These are phyloP conservation scores for Pseudozyma flocculosa DNA, from an alignment of 1,284 basidiomycete genomes.

Conservation along the genomic window DNA sequence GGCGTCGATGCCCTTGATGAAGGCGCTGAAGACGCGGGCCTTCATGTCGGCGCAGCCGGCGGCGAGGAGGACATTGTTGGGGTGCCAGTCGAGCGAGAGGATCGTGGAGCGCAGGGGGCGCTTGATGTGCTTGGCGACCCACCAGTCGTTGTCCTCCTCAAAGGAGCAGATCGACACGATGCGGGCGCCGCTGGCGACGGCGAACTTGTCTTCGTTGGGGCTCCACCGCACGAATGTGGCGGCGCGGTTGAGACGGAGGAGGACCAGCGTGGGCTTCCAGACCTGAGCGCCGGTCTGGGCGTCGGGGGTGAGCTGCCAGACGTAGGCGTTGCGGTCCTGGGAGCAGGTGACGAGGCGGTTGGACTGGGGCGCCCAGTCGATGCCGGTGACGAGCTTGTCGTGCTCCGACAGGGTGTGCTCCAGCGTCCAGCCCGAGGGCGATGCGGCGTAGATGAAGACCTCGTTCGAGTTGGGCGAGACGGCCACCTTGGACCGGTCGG, in stretches of 20 bases:
- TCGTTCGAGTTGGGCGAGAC: constrained; percentile 88
- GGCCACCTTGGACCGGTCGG: constrained; percentile 83
- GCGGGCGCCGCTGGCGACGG: constrained; percentile 88
- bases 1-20: constrained; percentile 96
- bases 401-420: constrained; percentile 87
- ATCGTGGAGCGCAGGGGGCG: constrained; percentile 94
- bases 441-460: constrained; percentile 71
- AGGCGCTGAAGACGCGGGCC: constrained; percentile 96
- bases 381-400: constrained; percentile 96
- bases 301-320: constrained; percentile 83
- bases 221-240: constrained; percentile 96
- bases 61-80: constrained; percentile 91
- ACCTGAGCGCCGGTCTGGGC: constrained; percentile 65
- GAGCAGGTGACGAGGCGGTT: constrained; percentile 98
- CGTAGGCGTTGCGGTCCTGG: constrained; percentile 98
- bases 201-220: constrained; percentile 97
- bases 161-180: constrained; percentile 56
- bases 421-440: constrained; percentile 66
- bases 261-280: constrained; percentile 97
- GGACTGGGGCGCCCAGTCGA: constrained; percentile 95
- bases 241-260: constrained; percentile 90
- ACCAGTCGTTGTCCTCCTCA: constrained; percentile 80
- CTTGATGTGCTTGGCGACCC: constrained; percentile 96
- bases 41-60: constrained; percentile 93
- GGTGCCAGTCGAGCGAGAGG: constrained; percentile 92